phyloP scores from a whole-genome alignment of 2,329 filamentous ascomycete species.

The Huntiella bhutanensis region DNA sequence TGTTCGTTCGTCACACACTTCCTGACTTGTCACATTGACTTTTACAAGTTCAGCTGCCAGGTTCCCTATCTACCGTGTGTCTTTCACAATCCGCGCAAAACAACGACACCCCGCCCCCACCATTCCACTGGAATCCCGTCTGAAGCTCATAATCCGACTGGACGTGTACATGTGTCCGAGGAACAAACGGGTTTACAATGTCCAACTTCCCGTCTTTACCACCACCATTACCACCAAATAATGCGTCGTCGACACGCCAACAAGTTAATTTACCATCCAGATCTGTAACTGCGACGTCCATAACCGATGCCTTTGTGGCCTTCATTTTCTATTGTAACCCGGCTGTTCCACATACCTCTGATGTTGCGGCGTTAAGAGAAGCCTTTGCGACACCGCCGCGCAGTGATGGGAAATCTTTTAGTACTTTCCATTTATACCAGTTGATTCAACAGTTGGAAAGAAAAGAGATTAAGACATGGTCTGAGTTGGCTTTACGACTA shows the following conservation, averaged over 20 bases:
- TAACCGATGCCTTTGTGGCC: slow-evolving; percentile 64
- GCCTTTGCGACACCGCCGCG: slow-evolving; percentile 64
- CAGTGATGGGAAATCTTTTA: slow-evolving; percentile 75
- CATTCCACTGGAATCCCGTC: no score
- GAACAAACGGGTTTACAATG: background rate
- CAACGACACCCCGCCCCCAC: no score
- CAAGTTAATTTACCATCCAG: slow-evolving; percentile 10
- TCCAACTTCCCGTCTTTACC: background rate
- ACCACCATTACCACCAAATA: background rate
- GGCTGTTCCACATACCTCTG: slow-evolving; percentile 43
- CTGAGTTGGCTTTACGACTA: slow-evolving; percentile 66
- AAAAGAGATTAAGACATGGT: slow-evolving; percentile 86
- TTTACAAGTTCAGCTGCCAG: no score
- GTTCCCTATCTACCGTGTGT: no score
- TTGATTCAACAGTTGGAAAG: slow-evolving; percentile 60
- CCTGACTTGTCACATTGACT: no score
- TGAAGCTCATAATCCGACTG: no score
- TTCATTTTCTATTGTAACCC: slow-evolving; percentile 91
- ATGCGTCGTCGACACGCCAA: background rate
- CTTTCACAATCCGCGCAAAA: no score
- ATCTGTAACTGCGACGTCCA: slow-evolving; percentile 45
- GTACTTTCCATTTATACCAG: slow-evolving; percentile 55
- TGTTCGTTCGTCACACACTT: no score
- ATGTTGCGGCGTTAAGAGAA: slow-evolving; percentile 52
- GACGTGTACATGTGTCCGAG: no score